These are phyloP conservation scores for Hypoxylon cercidicola DNA, from an alignment of 495 filamentous ascomycete species.

Conservation along the genomic window DNA sequence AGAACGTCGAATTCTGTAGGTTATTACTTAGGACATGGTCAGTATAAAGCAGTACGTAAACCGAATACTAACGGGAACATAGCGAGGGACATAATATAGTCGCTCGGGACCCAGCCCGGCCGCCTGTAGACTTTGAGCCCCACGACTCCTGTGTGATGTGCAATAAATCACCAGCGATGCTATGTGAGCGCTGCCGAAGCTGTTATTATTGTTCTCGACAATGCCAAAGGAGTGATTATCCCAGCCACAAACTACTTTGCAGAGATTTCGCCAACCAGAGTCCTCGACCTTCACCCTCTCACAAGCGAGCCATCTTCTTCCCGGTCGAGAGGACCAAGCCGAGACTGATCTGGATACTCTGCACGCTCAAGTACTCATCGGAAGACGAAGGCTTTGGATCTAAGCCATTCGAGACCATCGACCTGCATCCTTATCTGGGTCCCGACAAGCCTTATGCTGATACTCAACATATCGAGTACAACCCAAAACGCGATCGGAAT, in stretches of 20 bases:
- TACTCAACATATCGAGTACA: neutral
- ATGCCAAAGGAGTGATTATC: no score
- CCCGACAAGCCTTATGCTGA: neutral
- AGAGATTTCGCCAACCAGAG: no score
- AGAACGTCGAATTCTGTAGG: neutral
- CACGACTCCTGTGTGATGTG: conserved; percentile 5
- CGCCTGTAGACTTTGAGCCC: neutral
- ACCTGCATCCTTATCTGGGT: neutral
- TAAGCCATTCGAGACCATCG: neutral
- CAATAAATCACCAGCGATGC: neutral
- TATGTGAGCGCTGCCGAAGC: no score
- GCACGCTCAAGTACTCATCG: neutral
- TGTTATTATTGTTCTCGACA: no score
- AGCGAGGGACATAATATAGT: neutral
- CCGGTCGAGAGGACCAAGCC: no score
- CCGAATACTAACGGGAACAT: neutral
- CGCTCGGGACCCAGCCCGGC: neutral
- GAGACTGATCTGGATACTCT: no score
- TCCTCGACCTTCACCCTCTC: no score
- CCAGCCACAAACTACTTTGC: no score
- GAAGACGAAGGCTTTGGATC: neutral
- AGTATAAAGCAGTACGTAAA: neutral
- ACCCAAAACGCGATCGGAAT: neutral
- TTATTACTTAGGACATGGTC: neutral
- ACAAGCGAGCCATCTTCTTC: no score